Conservation (phyloP, 257 asterid species). For the Catharanthus roseus region DNA sequence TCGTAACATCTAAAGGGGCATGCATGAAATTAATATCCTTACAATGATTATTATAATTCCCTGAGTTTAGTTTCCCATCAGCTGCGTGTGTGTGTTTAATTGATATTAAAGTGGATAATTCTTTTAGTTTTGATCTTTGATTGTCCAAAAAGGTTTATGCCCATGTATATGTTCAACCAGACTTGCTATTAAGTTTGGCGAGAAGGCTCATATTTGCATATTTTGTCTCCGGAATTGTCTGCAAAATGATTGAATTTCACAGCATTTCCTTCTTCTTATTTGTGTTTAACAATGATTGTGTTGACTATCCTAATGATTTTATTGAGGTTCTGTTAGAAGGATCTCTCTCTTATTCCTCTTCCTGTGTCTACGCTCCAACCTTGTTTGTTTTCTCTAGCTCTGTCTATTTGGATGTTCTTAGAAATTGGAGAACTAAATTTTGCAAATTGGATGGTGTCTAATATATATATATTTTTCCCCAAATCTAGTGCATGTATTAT, state of each 20-base stretch:
- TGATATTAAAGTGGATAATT: neutral
- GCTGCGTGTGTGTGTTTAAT: neutral
- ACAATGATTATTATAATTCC: too few relatives aligned
- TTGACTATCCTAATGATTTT: neutral
- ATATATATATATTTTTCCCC: neutral
- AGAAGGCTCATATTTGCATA: neutral
- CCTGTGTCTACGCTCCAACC: neutral
- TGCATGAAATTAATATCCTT: neutral
- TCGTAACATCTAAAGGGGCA: neutral
- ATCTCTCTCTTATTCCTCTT: neutral
- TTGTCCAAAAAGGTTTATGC: neutral
- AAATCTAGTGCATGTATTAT: neutral
- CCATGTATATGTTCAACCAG: too few relatives aligned
- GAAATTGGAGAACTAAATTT: neutral
- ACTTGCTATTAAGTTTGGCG: too few relatives aligned
- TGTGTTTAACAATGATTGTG: neutral
- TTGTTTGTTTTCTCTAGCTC: neutral
- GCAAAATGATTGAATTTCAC: neutral
- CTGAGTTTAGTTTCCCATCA: neutral
- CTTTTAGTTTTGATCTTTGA: neutral
- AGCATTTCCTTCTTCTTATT: neutral
- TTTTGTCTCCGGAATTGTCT: neutral
- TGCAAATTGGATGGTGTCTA: neutral
- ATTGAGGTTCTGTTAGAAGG: neutral
- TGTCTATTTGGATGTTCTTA: neutral